These are phyloP conservation scores for Sergeia podlipaevii DNA, from an alignment of 208 protist genomes.

Conservation along the genomic window DNA sequence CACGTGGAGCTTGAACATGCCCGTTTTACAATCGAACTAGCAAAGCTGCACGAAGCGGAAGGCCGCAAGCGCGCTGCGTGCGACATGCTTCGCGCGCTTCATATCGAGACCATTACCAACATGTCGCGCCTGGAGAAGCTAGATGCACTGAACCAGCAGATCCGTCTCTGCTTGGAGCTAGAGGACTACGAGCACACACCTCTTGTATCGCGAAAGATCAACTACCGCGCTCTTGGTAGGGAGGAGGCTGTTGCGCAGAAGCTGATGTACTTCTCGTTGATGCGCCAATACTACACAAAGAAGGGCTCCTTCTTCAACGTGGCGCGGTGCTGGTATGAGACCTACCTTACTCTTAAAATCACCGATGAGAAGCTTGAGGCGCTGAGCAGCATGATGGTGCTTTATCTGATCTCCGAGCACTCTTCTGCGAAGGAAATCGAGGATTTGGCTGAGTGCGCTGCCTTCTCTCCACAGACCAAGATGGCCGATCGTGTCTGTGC, in stretches of 20 bases:
- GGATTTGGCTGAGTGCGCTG: constrained; percentile 72
- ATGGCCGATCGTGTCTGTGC: constrained; percentile 44
- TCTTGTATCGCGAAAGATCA: constrained; percentile 95
- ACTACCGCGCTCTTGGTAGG: constrained; percentile 66
- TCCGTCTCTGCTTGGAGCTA: constrained; percentile 92
- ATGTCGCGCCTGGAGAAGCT: constrained; percentile 96
- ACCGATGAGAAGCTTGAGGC: constrained; percentile 64
- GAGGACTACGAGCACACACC: constrained; percentile 93
- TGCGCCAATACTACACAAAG: constrained; percentile 87
- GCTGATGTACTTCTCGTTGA: constrained; percentile 80
- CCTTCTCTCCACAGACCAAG: constrained; percentile 66
- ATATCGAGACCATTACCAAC: constrained; percentile 97
- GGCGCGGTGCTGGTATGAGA: constrained; percentile 91
- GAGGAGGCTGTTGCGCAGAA: constrained; percentile 74
- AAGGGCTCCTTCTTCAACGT: constrained; percentile 90
- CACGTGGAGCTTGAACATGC: constrained; percentile 96
- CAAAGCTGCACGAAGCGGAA: constrained; percentile 85
- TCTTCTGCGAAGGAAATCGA: constrained; percentile 75
- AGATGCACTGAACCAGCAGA: constrained; percentile 94
- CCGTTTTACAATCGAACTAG: constrained; percentile 91
- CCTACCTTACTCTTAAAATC: constrained; percentile 86
- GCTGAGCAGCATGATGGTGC: constrained; percentile 73
- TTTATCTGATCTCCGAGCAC: constrained; percentile 83
- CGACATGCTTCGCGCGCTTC: constrained; percentile 93
- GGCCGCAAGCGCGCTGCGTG: constrained; percentile 90